Evolutionary conservation across 2,329 filamentous ascomycete species (phyloP), one percentile per base, ranked within the genome.

Genomic region (Orbilia oligospora): DNA sequence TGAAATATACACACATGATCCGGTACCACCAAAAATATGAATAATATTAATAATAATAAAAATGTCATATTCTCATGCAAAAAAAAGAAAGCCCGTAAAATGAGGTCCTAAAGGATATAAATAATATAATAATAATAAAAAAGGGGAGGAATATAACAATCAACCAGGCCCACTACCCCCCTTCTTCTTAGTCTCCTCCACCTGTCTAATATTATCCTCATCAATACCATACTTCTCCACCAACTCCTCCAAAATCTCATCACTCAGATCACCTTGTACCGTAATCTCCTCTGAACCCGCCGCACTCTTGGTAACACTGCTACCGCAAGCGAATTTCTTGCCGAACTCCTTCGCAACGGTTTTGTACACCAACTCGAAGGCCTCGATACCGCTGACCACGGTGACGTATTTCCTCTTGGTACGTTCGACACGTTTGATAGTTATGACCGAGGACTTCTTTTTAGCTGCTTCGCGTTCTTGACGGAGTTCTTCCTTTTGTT

Each of bases 341-440:
- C 96, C 96, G 81, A 98, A 91, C 83, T 98, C 96, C 87, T 98
- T 98, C 75, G 94, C 91, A 6, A 97, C 88, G 87, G 97, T 98
- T 86, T 99, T 99, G 83, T 97, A 88, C 71, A 98, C 95, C 49
- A 98, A 85, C 0, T 93, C 93, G 83, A 97, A 97, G 0, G 91
- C 90, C 84, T 99, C 96, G 20, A 99, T 87, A 0, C 96, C 96
- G 5, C 90, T 90, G n/a, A 99, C 91, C 16, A 94, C 91, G 0
- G 96, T 99, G 69, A 99, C 94, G 84, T 91, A 97, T 87, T 99
- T 99, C 83, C 96, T 90, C 88, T 99, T 99, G 86, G 97, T 98
- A 80, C 96, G 91, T 88, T 98, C 96, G 82, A 99, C 96, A 27
- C 96, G 93, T 89, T 97, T 97, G 86, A 99, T 97, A 72, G 90